These are phyloP conservation scores for Cryptosporidium felis DNA, from an alignment of 169 alveolate genomes.

Conservation along the genomic window DNA sequence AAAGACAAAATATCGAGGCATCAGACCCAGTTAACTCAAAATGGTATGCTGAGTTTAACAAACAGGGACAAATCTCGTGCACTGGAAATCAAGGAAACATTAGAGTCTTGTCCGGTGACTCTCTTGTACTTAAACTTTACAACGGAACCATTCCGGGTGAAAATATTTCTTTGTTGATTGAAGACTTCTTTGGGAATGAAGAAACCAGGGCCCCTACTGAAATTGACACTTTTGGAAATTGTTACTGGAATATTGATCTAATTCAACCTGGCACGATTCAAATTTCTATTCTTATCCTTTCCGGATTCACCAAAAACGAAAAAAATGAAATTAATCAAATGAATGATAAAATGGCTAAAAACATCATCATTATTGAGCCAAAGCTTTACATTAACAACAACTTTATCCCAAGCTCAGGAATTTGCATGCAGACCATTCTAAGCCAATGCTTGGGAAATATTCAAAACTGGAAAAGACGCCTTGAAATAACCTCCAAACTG, in stretches of 20 bases:
- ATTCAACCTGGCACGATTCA: conserved; percentile 30
- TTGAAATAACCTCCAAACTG: conserved; percentile 77
- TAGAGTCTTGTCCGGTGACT: conserved; percentile 23
- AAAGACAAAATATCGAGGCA: neutral
- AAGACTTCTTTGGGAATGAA: conserved; percentile 16
- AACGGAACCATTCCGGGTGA: conserved; percentile 45
- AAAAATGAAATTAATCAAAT: neutral
- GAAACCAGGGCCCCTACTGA: neutral
- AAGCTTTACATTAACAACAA: conserved; percentile 50
- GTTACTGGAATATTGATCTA: conserved; percentile 19
- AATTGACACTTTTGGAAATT: conserved; percentile 33
- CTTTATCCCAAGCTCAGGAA: conserved; percentile 60
- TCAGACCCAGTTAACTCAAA: conserved; percentile 24
- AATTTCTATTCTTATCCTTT: neutral
- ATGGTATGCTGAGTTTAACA: conserved; percentile 51
- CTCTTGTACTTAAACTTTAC: neutral
- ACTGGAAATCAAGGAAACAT: conserved; percentile 49
- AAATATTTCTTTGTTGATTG: neutral
- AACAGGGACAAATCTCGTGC: neutral
- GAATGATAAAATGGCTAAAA: neutral
- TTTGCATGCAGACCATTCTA: conserved; percentile 84
- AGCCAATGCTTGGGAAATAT: conserved; percentile 87
- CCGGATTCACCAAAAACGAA: neutral
- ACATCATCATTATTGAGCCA: conserved; percentile 74
- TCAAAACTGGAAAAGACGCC: conserved; percentile 80